Evolutionary conservation across 345 rosid genomes (phyloP), one percentile per base, ranked within the genome.

Genomic region (Populus euphratica): DNA sequence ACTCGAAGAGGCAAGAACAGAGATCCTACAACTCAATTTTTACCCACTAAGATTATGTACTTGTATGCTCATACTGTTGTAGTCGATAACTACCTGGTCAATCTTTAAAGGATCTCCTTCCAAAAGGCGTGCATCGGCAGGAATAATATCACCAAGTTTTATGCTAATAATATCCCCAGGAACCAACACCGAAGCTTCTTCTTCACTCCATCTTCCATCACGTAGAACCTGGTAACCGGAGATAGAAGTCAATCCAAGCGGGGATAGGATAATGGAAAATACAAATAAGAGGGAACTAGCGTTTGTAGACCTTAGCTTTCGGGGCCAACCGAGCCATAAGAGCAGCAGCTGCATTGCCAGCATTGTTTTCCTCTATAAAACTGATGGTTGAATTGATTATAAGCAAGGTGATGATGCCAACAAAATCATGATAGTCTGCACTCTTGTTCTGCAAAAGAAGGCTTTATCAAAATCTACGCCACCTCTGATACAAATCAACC

Each of bases 51-150:
- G 25, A 18, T n/a, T 41, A 35, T 25, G 16, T 23, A 73, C 35
- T 25, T 9, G 25, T 14, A 14, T 39, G 41, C 59, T 29, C 12
- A 33, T 44, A n/a, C 6, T 75, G 5, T 59, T 49, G 67, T 31
- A 13, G 36, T 20, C 44, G 27, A 43, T 25, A 39, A 66, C 69
- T 79, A 85, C 91, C 86, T 83, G 93, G 65, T 91, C 93, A 44
- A 91, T 86, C 81, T 90, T 91, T 43, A 90, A 77, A 66, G 96
- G 93, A 77, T 93, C 96, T 65, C 97, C 97, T 81, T 87, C 91
- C 12, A 91, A 83, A 61, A 93, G 90, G 64, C 92, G 89, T 27
- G 91, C 94, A 85, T 90, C 91, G 27, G 96, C 93, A 1, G 96
- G 96, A 66, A 90, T 84, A 64, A 90, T 91, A 66, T 88, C 89